These are phyloP conservation scores for Intubia oerlemansii DNA, from an alignment of 2,329 filamentous ascomycete genomes.

Conservation along the genomic window DNA sequence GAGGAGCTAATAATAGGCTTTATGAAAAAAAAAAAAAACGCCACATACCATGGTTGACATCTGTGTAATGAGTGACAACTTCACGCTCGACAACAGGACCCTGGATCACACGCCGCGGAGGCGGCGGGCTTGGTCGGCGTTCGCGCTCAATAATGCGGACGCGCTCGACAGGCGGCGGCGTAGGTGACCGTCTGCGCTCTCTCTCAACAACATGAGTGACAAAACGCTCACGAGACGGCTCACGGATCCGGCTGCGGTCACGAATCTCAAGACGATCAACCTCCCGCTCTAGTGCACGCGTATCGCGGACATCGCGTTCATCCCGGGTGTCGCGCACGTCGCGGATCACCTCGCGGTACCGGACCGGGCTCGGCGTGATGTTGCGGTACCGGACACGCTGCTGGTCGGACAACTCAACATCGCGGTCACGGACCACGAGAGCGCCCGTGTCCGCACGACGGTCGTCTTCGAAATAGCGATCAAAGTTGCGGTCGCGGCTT, in stretches of 20 bases:
- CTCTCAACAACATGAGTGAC: conserved; percentile 19
- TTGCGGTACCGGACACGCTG: conserved; percentile 19
- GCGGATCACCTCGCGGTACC: conserved; percentile 22
- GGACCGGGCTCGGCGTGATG: conserved; percentile 19
- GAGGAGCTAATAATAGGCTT: not conserved
- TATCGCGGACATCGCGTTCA: no score
- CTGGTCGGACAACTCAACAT: conserved; percentile 31
- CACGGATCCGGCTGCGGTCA: conserved; percentile 8
- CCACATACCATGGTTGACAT: conserved; percentile 63
- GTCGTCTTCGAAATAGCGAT: conserved; percentile 30
- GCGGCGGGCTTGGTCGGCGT: conserved; percentile 22
- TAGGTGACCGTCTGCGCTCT: conserved; percentile 22
- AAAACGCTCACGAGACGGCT: conserved; percentile 4
- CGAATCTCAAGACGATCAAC: conserved; percentile 12
- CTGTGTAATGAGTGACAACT: conserved; percentile 71
- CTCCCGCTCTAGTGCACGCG: conserved; percentile 12
- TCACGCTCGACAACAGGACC: conserved; percentile 71
- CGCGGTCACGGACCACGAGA: conserved; percentile 31
- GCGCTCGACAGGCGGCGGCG: conserved; percentile 15
- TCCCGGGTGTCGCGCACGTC: conserved; percentile 16
- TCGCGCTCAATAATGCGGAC: conserved; percentile 30
- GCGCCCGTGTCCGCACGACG: conserved; percentile 22
- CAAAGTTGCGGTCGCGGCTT: conserved; percentile 22
- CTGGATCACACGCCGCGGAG: conserved; percentile 41
- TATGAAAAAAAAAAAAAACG: not conserved